Evolutionary conservation across 2,329 filamentous ascomycete genomes (phyloP).

Genomic region (Coniochaeta sp.): DNA sequence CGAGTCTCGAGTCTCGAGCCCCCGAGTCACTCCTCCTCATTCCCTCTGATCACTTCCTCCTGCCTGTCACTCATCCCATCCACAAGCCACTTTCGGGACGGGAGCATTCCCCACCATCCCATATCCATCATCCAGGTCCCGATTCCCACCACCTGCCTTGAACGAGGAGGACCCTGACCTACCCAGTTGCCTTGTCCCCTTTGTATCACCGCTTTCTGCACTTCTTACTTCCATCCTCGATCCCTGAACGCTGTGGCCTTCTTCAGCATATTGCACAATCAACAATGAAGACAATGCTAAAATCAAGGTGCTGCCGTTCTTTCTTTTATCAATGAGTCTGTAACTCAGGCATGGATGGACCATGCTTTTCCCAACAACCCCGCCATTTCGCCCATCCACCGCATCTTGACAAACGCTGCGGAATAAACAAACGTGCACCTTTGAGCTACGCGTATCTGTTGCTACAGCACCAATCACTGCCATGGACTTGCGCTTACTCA

Average conservation of each 20-base stretch:
- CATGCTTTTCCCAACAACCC: background rate
- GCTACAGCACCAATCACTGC: conserved; percentile 2
- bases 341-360: background rate
- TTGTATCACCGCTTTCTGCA: background rate
- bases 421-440: background rate
- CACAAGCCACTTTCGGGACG: background rate
- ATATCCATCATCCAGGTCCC: background rate
- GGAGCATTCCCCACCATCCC: background rate
- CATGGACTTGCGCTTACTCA: conserved; percentile 19
- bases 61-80: background rate
- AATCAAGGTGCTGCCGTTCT: conserved; percentile 26
- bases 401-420: background rate
- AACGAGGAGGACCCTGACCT: background rate
- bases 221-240: background rate
- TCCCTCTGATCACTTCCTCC: background rate
- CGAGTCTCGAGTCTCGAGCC: background rate
- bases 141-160: background rate
- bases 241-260: conserved; percentile 12
- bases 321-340: background rate
- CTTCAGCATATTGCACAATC: conserved; percentile 16
- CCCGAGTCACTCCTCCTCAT: background rate
- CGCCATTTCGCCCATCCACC: background rate
- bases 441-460: background rate
- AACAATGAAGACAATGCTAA: conserved; percentile 33
- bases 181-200: background rate